Percentiles rank a stretch among this genome's conserved stretches.
phyloP scores from a whole-genome alignment of 768 basidiomycete species.

The Lenzites betulinus region DNA sequence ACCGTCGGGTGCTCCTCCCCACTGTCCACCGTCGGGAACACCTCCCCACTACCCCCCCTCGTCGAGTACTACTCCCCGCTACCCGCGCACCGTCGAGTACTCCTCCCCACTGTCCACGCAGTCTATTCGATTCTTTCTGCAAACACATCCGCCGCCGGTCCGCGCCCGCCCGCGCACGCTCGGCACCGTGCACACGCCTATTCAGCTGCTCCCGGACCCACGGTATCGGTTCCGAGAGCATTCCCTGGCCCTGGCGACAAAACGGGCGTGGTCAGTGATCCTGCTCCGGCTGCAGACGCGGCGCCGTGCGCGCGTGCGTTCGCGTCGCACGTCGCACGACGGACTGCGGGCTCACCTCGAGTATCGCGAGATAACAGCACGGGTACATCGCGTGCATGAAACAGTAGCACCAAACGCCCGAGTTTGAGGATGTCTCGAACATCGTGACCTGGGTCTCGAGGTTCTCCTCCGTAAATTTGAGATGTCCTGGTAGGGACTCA shows the following conservation, averaged over 20 bases:
- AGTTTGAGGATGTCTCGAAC: slow-evolving; percentile 79
- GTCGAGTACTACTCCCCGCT: too few species aligned
- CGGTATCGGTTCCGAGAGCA: slow-evolving; percentile 25
- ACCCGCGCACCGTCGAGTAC: too few species aligned
- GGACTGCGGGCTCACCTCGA: slow-evolving; percentile 49
- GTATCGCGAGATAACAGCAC: slow-evolving; percentile 63
- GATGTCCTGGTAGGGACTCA: slow-evolving; percentile 64
- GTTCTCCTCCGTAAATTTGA: slow-evolving; percentile 71
- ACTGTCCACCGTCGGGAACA: too few species aligned
- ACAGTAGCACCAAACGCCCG: slow-evolving; percentile 81
- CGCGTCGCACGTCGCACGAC: background rate
- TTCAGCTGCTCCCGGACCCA: slow-evolving; percentile 44
- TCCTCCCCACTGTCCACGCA: too few species aligned
- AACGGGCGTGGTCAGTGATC: slow-evolving; percentile 6
- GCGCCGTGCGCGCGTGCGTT: background rate
- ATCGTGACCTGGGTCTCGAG: slow-evolving; percentile 68
- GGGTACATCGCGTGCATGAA: slow-evolving; percentile 75
- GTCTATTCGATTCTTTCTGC: too few species aligned
- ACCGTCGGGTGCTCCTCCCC: too few species aligned
- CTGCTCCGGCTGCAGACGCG: background rate
- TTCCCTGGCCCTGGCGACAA: slow-evolving; percentile 22
- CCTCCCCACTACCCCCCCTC: too few species aligned
- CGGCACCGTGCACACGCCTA: too few species aligned
- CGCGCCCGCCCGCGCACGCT: too few species aligned
- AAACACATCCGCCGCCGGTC: too few species aligned